A percentile compares a stretch with the other conserved stretches of the same genome.
Evolutionary conservation across 192 early-diverging fungal genomes (phyloP).

Genomic region (Coemansia furcata): DNA sequence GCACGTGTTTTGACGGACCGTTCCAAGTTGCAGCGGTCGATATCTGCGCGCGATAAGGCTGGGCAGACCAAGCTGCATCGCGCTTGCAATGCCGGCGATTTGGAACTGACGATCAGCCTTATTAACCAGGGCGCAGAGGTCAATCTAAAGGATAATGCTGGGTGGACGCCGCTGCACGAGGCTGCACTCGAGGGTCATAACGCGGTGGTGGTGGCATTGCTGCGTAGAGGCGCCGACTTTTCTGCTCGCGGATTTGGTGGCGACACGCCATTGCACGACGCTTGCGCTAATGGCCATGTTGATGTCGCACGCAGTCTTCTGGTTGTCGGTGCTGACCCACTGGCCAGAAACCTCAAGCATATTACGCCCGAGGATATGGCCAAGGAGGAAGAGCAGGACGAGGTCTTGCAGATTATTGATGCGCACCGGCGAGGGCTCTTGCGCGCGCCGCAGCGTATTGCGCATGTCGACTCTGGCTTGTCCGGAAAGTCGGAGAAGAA

Average conservation of each 20-base stretch:
- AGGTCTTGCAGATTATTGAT: constrained; percentile 31
- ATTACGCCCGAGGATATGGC: constrained; percentile 57
- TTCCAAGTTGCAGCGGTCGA: constrained; percentile 31
- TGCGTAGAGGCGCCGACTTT: constrained; percentile 60
- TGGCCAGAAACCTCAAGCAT: constrained; percentile 42
- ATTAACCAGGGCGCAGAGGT: constrained; percentile 65
- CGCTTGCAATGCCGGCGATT: constrained; percentile 58
- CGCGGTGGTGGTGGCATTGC: constrained; percentile 28
- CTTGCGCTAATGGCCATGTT: constrained; percentile 57
- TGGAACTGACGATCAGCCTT: constrained; percentile 47
- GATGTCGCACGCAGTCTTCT: constrained; percentile 40
- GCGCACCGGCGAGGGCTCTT: constrained; percentile 1
- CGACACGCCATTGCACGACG: constrained; percentile 66
- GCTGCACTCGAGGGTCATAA: constrained; percentile 59
- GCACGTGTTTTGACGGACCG: constrained; percentile 41
- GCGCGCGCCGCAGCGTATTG: background rate
- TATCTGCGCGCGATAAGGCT: constrained; percentile 52
- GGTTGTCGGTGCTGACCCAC: constrained; percentile 34
- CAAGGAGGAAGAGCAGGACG: constrained; percentile 47
- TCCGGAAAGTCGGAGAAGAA: background rate
- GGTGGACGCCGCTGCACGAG: constrained; percentile 69
- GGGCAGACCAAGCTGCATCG: constrained; percentile 68
- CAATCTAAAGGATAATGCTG: constrained; percentile 63
- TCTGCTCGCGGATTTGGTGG: constrained; percentile 59
- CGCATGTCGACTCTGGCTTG: background rate